A percentile compares a stretch with the other conserved stretches of the same genome.
Conservation (phyloP, 2,329 filamentous ascomycete species). For the Penicillium sp. region DNA sequence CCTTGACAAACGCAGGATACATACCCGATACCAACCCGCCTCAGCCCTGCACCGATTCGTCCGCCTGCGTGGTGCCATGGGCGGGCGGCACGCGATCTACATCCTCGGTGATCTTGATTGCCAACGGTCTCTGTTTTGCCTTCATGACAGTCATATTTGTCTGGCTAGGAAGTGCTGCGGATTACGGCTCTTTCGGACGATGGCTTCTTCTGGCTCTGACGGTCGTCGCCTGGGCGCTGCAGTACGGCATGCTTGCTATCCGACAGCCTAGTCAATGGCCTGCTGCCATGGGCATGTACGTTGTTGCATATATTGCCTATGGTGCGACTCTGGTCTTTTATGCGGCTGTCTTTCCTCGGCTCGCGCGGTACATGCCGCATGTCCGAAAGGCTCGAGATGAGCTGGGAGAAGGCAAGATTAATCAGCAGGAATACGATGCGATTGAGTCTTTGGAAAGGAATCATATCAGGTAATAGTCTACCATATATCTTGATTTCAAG, state of each 20-base stretch:
- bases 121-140: slow-evolving; percentile 44
- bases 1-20: slow-evolving; percentile 39
- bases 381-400: slow-evolving; percentile 45
- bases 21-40: slow-evolving; percentile 38
- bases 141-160: slow-evolving; percentile 47
- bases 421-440: slow-evolving; percentile 39
- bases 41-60: slow-evolving; percentile 31
- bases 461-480: slow-evolving; percentile 36
- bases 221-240: slow-evolving; percentile 42
- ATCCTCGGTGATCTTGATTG: slow-evolving; percentile 43
- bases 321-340: slow-evolving; percentile 46
- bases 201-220: slow-evolving; percentile 44
- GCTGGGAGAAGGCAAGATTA: slow-evolving; percentile 39
- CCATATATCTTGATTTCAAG: neutral
- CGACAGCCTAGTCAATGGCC: slow-evolving; percentile 41
- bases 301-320: slow-evolving; percentile 43
- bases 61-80: slow-evolving; percentile 43
- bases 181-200: slow-evolving; percentile 44
- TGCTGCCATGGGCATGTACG: slow-evolving; percentile 42
- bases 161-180: slow-evolving; percentile 43
- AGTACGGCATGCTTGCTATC: slow-evolving; percentile 44
- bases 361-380: slow-evolving; percentile 43
- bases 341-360: slow-evolving; percentile 41
- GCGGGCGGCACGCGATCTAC: slow-evolving; percentile 38
- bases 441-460: slow-evolving; percentile 45